A percentile compares a stretch with the other conserved stretches of the same genome.
Conservation (phyloP, 192 early-diverging fungal species). For the Linnemannia elongata region DNA sequence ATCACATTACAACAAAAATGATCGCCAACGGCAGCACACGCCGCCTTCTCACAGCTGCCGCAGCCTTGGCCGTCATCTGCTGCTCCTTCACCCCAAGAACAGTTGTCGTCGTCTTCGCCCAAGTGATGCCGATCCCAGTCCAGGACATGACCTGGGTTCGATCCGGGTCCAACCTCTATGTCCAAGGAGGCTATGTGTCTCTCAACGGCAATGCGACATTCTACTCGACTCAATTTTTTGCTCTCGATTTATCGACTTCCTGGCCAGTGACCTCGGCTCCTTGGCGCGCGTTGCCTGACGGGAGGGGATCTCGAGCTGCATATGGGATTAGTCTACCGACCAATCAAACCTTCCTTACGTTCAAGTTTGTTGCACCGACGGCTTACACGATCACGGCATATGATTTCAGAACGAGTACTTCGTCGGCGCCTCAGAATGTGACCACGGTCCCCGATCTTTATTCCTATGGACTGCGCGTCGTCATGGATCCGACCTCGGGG, state of each 20-base stretch:
- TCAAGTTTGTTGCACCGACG: conserved; percentile 2
- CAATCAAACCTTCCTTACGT: conserved; percentile 18
- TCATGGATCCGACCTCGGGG: conserved; percentile 18
- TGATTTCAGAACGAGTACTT: background rate
- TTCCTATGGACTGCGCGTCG: background rate
- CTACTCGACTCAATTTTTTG: background rate
- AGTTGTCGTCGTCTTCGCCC: background rate
- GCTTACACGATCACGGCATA: background rate
- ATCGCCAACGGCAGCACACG: background rate
- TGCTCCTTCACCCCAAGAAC: conserved; percentile 11
- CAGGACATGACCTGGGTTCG: conserved; percentile 15
- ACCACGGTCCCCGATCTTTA: background rate
- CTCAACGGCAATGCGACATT: background rate
- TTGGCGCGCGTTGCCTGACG: conserved; percentile 4
- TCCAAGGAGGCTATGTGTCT: conserved; percentile 19
- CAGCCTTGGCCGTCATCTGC: conserved; percentile 1
- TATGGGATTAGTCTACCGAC: background rate
- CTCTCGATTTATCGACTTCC: conserved; percentile 15
- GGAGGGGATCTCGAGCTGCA: background rate
- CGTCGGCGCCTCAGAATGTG: background rate
- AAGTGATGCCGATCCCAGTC: conserved; percentile 11
- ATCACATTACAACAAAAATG: background rate
- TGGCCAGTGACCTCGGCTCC: conserved; percentile 12
- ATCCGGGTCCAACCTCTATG: conserved; percentile 4
- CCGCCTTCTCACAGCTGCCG: background rate